phyloP scores from a whole-genome alignment of 2,329 filamentous ascomycete genomes.

The Ceratocystis alfenasii region DNA sequence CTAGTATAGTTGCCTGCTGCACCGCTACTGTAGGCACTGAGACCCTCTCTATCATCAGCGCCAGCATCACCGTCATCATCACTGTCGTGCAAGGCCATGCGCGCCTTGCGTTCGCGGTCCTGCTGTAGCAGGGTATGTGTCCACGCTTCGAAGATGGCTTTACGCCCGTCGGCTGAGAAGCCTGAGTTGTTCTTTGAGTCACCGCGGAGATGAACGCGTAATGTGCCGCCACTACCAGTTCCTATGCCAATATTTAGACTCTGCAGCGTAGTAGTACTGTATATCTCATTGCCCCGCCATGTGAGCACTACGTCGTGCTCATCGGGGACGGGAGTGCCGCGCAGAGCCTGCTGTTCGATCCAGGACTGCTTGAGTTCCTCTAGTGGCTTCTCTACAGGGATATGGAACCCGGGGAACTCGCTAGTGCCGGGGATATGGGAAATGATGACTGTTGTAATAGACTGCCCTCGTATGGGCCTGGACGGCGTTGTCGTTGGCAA shows the following conservation, averaged over 20 bases:
- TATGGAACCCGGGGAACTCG: conserved; percentile 11
- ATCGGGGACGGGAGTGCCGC: conserved; percentile 33
- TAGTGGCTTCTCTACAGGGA: conserved; percentile 7
- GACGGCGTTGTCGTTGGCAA: neutral
- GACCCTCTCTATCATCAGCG: conserved; percentile 7
- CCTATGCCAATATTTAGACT: conserved; percentile 48
- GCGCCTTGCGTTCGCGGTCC: conserved; percentile 33
- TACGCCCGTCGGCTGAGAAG: conserved; percentile 39
- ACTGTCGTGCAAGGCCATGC: neutral
- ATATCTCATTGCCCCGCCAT: conserved; percentile 62
- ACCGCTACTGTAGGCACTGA: neutral
- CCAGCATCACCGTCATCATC: conserved; percentile 4
- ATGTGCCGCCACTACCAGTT: conserved; percentile 26
- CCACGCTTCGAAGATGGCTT: conserved; percentile 67
- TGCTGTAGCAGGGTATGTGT: conserved; percentile 50
- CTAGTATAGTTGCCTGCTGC: neutral
- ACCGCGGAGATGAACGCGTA: conserved; percentile 32
- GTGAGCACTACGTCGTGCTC: conserved; percentile 58
- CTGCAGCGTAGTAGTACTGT: conserved; percentile 60
- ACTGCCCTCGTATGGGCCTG: neutral
- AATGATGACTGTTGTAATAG: conserved; percentile 24
- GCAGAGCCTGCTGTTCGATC: conserved; percentile 49
- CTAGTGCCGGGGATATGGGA: conserved; percentile 50
- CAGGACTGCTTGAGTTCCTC: conserved; percentile 52
- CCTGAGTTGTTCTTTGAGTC: conserved; percentile 32